Evolutionary conservation across 768 basidiomycete species (phyloP), one percentile per base, ranked within the genome.

Genomic region (Udeniomyces megalosporus): DNA sequence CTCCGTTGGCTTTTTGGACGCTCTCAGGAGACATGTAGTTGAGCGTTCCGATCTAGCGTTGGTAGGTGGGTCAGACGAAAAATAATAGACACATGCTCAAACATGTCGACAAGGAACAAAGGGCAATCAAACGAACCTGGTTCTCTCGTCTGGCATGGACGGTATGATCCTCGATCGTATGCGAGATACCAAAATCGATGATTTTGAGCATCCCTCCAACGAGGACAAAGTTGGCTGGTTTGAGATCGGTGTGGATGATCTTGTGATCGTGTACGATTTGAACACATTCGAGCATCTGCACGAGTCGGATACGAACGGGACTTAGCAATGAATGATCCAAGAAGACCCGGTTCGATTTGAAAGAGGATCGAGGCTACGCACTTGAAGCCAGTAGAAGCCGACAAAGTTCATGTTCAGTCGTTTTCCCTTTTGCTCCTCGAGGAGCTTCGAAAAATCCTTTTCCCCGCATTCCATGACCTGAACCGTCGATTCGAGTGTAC

Each of bases 11-110:
- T 60, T 67, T 73, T 70, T 91, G 88, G 59, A 99, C 89, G 14
- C 93, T 89, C 74, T 99, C 93, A 0, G 93, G 93, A 58, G 89
- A 91, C 93, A 99, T 99, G 72, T 93, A 99, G 70, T 99, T 99
- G 42, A 95, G 86, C 1, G 91, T 93, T 2, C 93, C 93, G 67
- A 99, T 85, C 86, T 93, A 68, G 22, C 34, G 29, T n/a, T 22
- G 26, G 44, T 64, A 44, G 61, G 53, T 61, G 26, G 28, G 7
- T 17, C 17, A 17, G 10, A 42, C 17, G 38, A 17, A 42, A 8
- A 17, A 42, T 8, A 42, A 8, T 8, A 8, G 38, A 42, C 31
- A 20, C 14, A 15, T 28, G 2, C 1, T 45, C 29, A 26, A 48
- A 50, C 4, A 65, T 34, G 20, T 29, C 26, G 57, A 24, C 69